Percentiles rank a stretch among this genome's conserved stretches.
Evolutionary conservation across 257 asterid species (phyloP).

Genomic region (Ocimum tenuiflorum): DNA sequence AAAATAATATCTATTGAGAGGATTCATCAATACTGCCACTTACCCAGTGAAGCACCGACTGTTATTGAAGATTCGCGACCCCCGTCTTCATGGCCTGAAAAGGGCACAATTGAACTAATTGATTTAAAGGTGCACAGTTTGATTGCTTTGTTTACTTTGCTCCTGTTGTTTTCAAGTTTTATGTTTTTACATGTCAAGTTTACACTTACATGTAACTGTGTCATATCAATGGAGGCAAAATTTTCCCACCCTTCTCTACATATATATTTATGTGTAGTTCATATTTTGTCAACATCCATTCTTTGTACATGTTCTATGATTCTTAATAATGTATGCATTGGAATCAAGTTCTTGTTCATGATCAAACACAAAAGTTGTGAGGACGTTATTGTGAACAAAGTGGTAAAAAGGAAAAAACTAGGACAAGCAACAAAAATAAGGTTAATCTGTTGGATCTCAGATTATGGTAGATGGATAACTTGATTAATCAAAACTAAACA

Average conservation of each 20-base stretch:
- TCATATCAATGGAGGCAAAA: neutral
- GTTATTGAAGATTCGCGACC: conserved; percentile 65
- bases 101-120: conserved; percentile 67
- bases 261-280: neutral
- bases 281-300: neutral
- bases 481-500: too few relatives aligned
- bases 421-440: neutral
- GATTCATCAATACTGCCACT: conserved; percentile 80
- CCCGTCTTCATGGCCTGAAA: conserved; percentile 79
- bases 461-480: too few relatives aligned
- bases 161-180: neutral
- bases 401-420: neutral
- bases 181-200: neutral
- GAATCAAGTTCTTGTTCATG: conserved; percentile 1
- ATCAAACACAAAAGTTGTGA: neutral
- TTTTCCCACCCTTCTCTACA: neutral
- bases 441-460: neutral
- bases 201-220: neutral
- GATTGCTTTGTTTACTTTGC: neutral
- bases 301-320: neutral
- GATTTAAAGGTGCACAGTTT: conserved; percentile 63
- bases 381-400: neutral
- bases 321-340: neutral
- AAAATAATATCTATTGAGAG: conserved; percentile 91
- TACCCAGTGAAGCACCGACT: conserved; percentile 86